A percentile compares a stretch with the other conserved stretches of the same genome.
Evolutionary conservation across 2,329 filamentous ascomycete genomes (phyloP).

Genomic region (Rugonectria rugulosa): DNA sequence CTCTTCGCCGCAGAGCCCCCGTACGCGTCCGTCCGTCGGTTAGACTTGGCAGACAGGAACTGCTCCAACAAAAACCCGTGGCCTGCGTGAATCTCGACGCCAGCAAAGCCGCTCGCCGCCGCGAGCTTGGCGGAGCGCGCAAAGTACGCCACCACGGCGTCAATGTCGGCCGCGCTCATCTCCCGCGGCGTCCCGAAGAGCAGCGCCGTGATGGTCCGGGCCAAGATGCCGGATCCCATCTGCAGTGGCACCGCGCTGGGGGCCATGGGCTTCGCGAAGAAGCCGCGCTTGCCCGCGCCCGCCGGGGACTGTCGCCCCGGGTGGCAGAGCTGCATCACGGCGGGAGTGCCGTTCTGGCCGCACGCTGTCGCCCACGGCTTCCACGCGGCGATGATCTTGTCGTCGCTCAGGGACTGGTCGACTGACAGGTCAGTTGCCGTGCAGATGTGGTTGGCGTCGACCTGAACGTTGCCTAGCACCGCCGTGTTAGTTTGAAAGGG

Average conservation of each 20-base stretch:
- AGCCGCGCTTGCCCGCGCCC: slow-evolving; percentile 44
- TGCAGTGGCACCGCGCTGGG: slow-evolving; percentile 51
- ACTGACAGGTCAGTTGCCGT: slow-evolving; percentile 42
- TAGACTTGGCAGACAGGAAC: slow-evolving; percentile 59
- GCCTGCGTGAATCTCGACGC: slow-evolving; percentile 53
- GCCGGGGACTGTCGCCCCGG: slow-evolving; percentile 52
- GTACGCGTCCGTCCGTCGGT: slow-evolving; percentile 60
- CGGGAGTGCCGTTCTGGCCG: slow-evolving; percentile 42
- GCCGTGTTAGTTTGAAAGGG: too few relatives aligned
- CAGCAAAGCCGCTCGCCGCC: slow-evolving; percentile 54
- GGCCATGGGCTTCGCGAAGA: slow-evolving; percentile 49
- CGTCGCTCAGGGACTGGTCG: slow-evolving; percentile 27
- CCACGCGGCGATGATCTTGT: slow-evolving; percentile 38
- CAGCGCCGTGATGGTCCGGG: slow-evolving; percentile 40
- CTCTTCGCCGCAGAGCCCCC: slow-evolving; percentile 58
- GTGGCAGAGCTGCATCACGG: slow-evolving; percentile 54
- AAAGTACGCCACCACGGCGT: slow-evolving; percentile 58
- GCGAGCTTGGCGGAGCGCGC: slow-evolving; percentile 57
- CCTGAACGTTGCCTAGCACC: slow-evolving; percentile 52
- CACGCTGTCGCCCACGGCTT: slow-evolving; percentile 46
- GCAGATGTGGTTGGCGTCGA: slow-evolving; percentile 48
- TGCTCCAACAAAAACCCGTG: slow-evolving; percentile 65
- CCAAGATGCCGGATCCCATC: slow-evolving; percentile 47
- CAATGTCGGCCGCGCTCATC: slow-evolving; percentile 62
- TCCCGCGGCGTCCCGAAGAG: slow-evolving; percentile 61